These are phyloP conservation scores for Penicillium riverlandense DNA, from an alignment of 495 filamentous ascomycete genomes.

Conservation along the genomic window DNA sequence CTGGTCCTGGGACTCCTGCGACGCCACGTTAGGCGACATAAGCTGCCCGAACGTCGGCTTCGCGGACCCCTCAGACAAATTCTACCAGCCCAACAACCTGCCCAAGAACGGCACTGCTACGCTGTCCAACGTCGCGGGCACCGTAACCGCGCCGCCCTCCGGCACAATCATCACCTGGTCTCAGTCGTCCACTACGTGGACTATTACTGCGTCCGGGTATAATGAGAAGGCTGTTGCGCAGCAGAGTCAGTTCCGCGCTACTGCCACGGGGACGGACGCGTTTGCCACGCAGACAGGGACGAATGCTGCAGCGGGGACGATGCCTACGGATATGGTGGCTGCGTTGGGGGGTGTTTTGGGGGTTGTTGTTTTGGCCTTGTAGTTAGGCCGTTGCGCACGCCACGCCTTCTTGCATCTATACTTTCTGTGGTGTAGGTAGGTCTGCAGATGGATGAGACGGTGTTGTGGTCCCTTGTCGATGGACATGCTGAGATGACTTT, in stretches of 20 bases:
- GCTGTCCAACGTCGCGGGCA: slow-evolving; percentile 16
- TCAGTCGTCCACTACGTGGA: slow-evolving; percentile 15
- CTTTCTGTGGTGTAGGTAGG: not conserved
- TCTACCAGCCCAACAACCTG: slow-evolving; percentile 17
- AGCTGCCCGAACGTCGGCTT: slow-evolving; percentile 15
- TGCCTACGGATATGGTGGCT: slow-evolving; percentile 2
- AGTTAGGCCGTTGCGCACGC: not conserved
- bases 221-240: slow-evolving; percentile 15
- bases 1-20: slow-evolving; percentile 18
- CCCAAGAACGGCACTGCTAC: slow-evolving; percentile 15
- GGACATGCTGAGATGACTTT: too few species aligned
- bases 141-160: slow-evolving; percentile 13
- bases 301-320: slow-evolving; percentile 4
- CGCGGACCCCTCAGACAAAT: slow-evolving; percentile 11
- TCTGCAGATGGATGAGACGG: not conserved
- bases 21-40: slow-evolving; percentile 4
- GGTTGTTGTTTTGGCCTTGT: slow-evolving; percentile 1
- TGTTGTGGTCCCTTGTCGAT: too few species aligned
- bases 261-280: slow-evolving; percentile 10
- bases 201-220: slow-evolving; percentile 18
- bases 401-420: too few species aligned
- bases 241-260: slow-evolving; percentile 13
- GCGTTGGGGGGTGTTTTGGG: slow-evolving; percentile 6
- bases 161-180: slow-evolving; percentile 22
- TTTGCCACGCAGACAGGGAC: slow-evolving; percentile 9